A percentile compares a stretch with the other conserved stretches of the same genome.
Evolutionary conservation across 345 rosid species (phyloP).

Genomic region (Xanthoceras sorbifolium): DNA sequence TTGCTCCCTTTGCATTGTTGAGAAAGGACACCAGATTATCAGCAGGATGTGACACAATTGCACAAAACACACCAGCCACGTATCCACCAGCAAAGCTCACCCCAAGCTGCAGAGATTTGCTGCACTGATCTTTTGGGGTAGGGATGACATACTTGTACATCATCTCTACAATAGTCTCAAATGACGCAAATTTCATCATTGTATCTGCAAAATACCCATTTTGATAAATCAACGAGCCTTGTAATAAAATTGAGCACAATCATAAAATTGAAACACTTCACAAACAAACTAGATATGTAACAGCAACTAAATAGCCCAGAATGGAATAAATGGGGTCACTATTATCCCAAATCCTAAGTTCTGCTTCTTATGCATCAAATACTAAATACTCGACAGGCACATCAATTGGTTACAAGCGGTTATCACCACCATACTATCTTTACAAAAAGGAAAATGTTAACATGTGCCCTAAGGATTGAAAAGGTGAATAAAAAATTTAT

Average conservation of each 20-base stretch:
- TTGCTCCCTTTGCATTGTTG: slow-evolving; percentile 92
- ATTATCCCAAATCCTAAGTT: neutral
- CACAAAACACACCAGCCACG: slow-evolving; percentile 85
- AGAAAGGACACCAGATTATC: slow-evolving; percentile 98
- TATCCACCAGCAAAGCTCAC: slow-evolving; percentile 96
- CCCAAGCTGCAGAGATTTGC: slow-evolving; percentile 74
- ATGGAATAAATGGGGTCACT: neutral
- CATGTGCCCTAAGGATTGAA: too few relatives aligned
- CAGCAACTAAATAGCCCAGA: neutral
- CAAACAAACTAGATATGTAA: neutral
- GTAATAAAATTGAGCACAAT: neutral
- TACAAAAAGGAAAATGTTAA: too few relatives aligned
- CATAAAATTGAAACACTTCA: neutral
- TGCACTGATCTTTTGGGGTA: slow-evolving; percentile 81
- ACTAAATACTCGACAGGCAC: neutral
- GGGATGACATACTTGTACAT: slow-evolving; percentile 80
- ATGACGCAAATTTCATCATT: slow-evolving; percentile 97
- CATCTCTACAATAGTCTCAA: slow-evolving; percentile 83
- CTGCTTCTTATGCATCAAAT: neutral
- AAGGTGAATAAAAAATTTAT: too few relatives aligned
- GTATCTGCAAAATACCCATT: slow-evolving; percentile 60
- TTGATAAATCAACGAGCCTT: neutral
- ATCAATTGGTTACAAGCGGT: neutral
- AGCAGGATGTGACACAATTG: slow-evolving; percentile 93
- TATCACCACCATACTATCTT: neutral